Conservation (phyloP, 2,329 filamentous ascomycete species). For the Verticillium tricorpus region DNA sequence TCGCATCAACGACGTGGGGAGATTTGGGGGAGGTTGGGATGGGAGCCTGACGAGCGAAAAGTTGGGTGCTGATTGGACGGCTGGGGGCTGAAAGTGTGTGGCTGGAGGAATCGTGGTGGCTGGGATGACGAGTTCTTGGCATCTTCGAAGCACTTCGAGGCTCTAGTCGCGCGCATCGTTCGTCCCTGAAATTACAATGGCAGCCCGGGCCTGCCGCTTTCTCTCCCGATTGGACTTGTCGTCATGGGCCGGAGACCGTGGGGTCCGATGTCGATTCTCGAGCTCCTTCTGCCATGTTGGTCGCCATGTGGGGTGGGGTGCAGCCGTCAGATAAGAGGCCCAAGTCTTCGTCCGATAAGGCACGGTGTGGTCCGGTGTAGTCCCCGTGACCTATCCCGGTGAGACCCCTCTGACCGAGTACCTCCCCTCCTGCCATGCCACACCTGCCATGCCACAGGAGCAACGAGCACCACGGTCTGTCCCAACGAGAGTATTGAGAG, state of each 20-base stretch:
- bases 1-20: neutral
- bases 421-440: no score
- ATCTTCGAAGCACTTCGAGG: neutral
- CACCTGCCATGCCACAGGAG: no score
- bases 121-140: conserved; percentile 4
- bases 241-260: neutral
- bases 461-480: no score
- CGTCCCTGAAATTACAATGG: neutral
- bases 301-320: no score
- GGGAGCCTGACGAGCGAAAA: neutral
- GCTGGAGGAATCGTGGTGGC: conserved; percentile 12
- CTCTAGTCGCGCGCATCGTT: neutral
- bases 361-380: no score
- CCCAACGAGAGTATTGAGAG: neutral
- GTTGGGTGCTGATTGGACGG: conserved; percentile 8
- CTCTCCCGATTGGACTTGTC: neutral
- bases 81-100: conserved; percentile 5
- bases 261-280: neutral
- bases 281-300: neutral
- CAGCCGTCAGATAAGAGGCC: no score
- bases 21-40: conserved; percentile 6
- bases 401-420: no score
- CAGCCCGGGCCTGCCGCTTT: neutral
- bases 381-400: no score
- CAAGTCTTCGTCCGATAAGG: no score